Conservation (phyloP, 768 basidiomycete species). For the Chalciporus pseudorubinellus region DNA sequence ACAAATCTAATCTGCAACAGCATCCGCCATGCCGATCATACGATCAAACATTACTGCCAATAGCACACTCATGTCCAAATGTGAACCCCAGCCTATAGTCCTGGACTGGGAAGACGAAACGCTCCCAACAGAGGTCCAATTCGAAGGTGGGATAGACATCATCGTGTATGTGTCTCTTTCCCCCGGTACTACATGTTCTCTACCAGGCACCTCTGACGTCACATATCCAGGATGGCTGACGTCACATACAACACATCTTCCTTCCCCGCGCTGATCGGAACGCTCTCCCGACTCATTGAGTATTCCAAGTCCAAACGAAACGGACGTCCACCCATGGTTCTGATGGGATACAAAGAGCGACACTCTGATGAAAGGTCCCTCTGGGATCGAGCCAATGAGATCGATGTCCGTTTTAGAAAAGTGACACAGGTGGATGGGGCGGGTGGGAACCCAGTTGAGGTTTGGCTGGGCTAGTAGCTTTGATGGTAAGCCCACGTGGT, state of each 20-base stretch:
- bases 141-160: conserved; percentile 49
- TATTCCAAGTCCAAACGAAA: conserved; percentile 4
- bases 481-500: not conserved
- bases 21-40: conserved; percentile 78
- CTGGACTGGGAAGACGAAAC: conserved; percentile 77
- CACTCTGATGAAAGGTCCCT: conserved; percentile 71
- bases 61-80: conserved; percentile 31
- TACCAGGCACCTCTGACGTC: not conserved
- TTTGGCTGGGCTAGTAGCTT: conserved; percentile 53
- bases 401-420: conserved; percentile 55
- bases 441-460: conserved; percentile 63
- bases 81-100: conserved; percentile 33
- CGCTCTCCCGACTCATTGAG: conserved; percentile 52
- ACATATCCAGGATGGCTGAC: conserved; percentile 75
- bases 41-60: conserved; percentile 63
- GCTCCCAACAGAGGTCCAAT: conserved; percentile 45
- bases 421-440: conserved; percentile 57
- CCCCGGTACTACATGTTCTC: too few relatives aligned
- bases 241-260: conserved; percentile 89
- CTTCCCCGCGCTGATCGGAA: conserved; percentile 74
- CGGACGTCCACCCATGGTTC: conserved; percentile 43
- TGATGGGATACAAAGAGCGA: conserved; percentile 87
- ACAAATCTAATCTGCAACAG: conserved; percentile 41
- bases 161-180: conserved; percentile 56
- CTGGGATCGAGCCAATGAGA: conserved; percentile 58